These are phyloP conservation scores for Elsinoe fawcettii DNA, from an alignment of 2,329 filamentous ascomycete species.

Conservation along the genomic window DNA sequence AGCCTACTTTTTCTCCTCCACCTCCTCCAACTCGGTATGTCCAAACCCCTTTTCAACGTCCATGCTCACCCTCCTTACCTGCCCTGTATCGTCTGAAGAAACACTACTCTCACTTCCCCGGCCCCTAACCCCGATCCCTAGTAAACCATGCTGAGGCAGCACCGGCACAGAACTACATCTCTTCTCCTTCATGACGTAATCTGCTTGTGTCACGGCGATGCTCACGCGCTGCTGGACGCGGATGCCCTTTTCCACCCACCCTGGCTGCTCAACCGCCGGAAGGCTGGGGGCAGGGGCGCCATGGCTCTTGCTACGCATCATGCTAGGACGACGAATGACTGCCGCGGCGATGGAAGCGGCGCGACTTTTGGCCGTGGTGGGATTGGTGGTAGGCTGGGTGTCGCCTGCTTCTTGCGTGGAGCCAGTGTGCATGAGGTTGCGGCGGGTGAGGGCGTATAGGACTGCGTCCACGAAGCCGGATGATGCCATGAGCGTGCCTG, in stretches of 20 bases:
- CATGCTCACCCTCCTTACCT: not conserved
- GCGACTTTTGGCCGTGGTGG: not conserved
- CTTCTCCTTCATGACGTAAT: not conserved
- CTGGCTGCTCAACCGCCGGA: not conserved
- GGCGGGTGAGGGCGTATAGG: constrained; percentile 51
- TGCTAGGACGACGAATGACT: not conserved
- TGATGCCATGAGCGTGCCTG: constrained; percentile 50
- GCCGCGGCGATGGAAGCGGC: not conserved
- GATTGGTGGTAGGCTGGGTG: not conserved
- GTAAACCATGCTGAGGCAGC: not conserved
- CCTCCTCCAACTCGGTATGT: not conserved
- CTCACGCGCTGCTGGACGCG: constrained; percentile 1
- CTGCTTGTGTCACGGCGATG: not conserved
- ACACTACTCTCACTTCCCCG: constrained; percentile 3
- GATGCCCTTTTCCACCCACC: not conserved
- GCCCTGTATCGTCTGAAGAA: not conserved
- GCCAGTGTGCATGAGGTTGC: constrained; percentile 43
- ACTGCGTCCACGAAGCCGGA: constrained; percentile 53
- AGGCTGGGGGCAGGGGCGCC: not conserved
- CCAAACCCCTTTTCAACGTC: not conserved
- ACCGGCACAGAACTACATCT: constrained; percentile 1
- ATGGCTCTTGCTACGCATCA: not conserved
- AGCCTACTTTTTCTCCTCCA: not conserved
- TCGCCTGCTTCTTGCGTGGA: constrained; percentile 20
- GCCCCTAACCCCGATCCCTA: not conserved